These are phyloP conservation scores for Nigrospora osmanthi DNA, from an alignment of 2,329 filamentous ascomycete species.

Conservation along the genomic window DNA sequence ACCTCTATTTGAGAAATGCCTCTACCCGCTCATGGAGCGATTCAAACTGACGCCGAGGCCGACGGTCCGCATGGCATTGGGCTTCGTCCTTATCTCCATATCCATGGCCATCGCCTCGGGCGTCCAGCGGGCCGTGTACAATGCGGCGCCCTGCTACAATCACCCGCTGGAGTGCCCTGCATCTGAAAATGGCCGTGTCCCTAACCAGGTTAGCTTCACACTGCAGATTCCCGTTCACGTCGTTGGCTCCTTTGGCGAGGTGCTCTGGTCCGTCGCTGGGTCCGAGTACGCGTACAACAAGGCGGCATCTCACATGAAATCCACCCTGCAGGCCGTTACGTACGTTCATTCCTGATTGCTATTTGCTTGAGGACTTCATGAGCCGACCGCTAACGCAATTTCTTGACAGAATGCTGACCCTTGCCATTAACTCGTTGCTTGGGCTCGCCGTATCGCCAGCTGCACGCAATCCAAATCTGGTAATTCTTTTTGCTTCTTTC, in stretches of 20 bases:
- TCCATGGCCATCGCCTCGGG: background rate
- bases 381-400: background rate
- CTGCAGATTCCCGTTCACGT: background rate
- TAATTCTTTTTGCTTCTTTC: background rate
- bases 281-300: background rate
- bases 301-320: background rate
- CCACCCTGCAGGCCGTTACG: background rate
- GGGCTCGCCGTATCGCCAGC: background rate
- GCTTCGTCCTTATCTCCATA: background rate
- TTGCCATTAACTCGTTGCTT: background rate
- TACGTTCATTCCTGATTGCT: background rate
- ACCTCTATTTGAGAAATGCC: background rate
- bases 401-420: background rate
- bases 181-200: background rate
- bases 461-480: background rate
- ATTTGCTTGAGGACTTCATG: background rate
- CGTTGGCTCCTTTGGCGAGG: background rate
- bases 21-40: background rate
- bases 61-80: background rate
- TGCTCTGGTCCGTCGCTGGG: background rate
- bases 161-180: background rate
- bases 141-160: background rate
- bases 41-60: background rate
- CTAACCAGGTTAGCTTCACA: background rate
- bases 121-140: background rate